A percentile compares a stretch with the other conserved stretches of the same genome.
Evolutionary conservation across 2,329 filamentous ascomycete species (phyloP).

Genomic region (Chaetomiaceae sp.): DNA sequence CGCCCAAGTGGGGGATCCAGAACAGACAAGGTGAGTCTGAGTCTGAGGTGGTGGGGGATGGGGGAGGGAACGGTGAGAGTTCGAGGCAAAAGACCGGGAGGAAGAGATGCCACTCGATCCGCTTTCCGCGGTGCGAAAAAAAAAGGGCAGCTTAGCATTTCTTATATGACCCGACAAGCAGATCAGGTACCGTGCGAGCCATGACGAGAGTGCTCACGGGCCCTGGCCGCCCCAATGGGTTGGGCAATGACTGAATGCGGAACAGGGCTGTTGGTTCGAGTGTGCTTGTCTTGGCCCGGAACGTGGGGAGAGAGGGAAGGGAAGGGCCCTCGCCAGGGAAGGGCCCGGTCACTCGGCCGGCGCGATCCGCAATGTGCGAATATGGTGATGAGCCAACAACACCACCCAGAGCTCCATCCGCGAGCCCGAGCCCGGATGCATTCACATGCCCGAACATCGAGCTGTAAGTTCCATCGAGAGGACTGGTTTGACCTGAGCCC

Average conservation of each 20-base stretch:
- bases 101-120: no score
- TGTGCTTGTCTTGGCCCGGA: not conserved
- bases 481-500: conserved; percentile 6
- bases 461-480: not conserved
- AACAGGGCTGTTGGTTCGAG: conserved; percentile 11
- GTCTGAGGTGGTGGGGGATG: no score
- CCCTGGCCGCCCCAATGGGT: conserved; percentile 5
- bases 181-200: not conserved
- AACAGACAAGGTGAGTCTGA: conserved; percentile 6
- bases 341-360: conserved; percentile 3
- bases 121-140: no score
- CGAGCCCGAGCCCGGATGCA: not conserved
- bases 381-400: not conserved
- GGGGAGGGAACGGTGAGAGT: not conserved
- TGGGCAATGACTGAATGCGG: conserved; percentile 4
- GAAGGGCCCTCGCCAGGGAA: not conserved
- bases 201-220: not conserved
- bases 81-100: no score
- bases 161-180: conserved; percentile 6
- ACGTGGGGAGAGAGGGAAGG: not conserved
- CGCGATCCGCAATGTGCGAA: conserved; percentile 10
- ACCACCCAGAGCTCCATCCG: no score
- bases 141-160: not conserved
- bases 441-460: not conserved
- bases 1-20: conserved; percentile 8